These are phyloP conservation scores for Ploettnerulaceae sp. DNA, from an alignment of 2,329 filamentous ascomycete species.

Conservation along the genomic window DNA sequence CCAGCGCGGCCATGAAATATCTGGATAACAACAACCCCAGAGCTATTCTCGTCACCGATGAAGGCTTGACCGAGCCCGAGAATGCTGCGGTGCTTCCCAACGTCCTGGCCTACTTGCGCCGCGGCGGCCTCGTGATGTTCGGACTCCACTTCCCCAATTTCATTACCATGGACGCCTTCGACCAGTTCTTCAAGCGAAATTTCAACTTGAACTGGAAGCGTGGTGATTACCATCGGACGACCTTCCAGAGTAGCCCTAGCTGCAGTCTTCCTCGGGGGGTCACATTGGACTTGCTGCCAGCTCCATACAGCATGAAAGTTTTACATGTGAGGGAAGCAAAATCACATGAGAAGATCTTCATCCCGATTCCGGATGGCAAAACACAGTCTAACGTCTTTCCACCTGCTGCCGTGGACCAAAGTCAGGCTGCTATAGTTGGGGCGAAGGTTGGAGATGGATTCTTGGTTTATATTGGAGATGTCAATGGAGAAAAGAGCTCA, in stretches of 20 bases:
- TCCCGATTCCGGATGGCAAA: slow-evolving; percentile 17
- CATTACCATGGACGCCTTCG: slow-evolving; percentile 19
- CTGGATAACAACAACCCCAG: slow-evolving; percentile 23
- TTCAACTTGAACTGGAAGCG: slow-evolving; percentile 27
- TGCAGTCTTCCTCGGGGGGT: slow-evolving; percentile 12
- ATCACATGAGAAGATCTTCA: slow-evolving; percentile 29
- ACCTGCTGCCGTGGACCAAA: slow-evolving; percentile 12
- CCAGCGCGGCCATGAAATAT: slow-evolving; percentile 18
- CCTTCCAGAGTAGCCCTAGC: slow-evolving; percentile 22
- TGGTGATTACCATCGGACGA: slow-evolving; percentile 25
- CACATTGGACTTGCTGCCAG: slow-evolving; percentile 16
- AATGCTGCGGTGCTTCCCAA: slow-evolving; percentile 24
- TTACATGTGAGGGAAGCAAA: slow-evolving; percentile 29
- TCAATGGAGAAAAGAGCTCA: slow-evolving; percentile 26
- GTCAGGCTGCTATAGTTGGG: slow-evolving; percentile 28
- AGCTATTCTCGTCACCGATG: slow-evolving; percentile 29
- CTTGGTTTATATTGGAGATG: slow-evolving; percentile 32
- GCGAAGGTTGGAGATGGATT: slow-evolving; percentile 27
- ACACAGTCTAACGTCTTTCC: slow-evolving; percentile 22
- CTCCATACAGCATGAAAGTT: slow-evolving; percentile 31
- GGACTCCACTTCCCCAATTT: slow-evolving; percentile 28
- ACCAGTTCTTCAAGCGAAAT: slow-evolving; percentile 23
- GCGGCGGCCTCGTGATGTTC: slow-evolving; percentile 29
- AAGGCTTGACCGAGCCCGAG: slow-evolving; percentile 20
- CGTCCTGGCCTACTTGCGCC: slow-evolving; percentile 23